phyloP scores from a whole-genome alignment of 306 rosid species.

The Prosopis cineraria region DNA sequence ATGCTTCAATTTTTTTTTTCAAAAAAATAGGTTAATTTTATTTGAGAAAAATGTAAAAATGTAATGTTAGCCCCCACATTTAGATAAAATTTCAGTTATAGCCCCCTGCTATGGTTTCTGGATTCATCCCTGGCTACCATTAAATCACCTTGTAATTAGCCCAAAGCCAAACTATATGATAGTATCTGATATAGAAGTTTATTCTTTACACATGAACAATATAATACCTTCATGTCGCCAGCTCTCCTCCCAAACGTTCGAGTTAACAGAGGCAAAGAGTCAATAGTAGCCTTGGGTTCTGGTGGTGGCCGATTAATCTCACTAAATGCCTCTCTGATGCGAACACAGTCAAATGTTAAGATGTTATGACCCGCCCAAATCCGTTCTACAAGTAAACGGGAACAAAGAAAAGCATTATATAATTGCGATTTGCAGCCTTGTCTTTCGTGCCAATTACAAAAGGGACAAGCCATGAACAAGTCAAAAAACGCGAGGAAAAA shows the following conservation, averaged over 20 bases:
- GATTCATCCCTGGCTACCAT: too few relatives aligned
- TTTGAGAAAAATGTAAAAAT: too few relatives aligned
- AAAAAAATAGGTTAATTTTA: too few relatives aligned
- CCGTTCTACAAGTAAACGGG: conserved; percentile 56
- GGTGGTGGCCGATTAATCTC: conserved; percentile 69
- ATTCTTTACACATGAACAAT: not conserved
- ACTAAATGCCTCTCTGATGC: conserved; percentile 81
- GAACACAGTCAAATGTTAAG: conserved; percentile 74
- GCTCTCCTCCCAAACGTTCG: conserved; percentile 92
- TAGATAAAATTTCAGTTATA: too few relatives aligned
- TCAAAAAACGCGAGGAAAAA: not conserved
- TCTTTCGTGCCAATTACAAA: not conserved
- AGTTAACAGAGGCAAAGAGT: conserved; percentile 79
- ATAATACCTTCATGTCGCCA: conserved; percentile 92
- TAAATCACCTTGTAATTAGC: too few relatives aligned
- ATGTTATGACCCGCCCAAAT: conserved; percentile 98
- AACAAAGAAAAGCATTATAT: not conserved
- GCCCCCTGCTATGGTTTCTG: too few relatives aligned
- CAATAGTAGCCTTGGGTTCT: conserved; percentile 84
- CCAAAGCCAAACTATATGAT: not conserved
- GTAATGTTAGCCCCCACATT: too few relatives aligned
- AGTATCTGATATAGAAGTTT: not conserved
- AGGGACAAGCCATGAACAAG: conserved; percentile 71
- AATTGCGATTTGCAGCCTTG: not conserved
- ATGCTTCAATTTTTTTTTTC: too few relatives aligned